Evolutionary conservation across 768 basidiomycete genomes (phyloP).

Genomic region (Sistotremastrum niveocremeum): DNA sequence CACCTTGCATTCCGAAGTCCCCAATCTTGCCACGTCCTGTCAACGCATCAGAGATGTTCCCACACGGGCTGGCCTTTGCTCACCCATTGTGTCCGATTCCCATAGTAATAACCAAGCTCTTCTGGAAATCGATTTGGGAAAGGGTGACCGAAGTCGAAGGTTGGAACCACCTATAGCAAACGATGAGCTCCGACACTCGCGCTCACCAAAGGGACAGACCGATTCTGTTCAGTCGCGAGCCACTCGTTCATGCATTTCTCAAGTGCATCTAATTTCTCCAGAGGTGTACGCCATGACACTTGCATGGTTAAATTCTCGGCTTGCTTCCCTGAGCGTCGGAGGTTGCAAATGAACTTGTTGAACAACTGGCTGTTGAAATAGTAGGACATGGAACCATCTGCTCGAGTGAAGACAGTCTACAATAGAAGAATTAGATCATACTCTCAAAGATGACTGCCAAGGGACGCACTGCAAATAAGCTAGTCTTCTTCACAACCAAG

Average conservation of each 20-base stretch:
- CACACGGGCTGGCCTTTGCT: constrained; percentile 4
- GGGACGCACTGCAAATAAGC: constrained; percentile 49
- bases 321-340: neutral
- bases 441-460: neutral
- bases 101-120: constrained; percentile 55
- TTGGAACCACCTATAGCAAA: constrained; percentile 37
- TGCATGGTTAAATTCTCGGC: constrained; percentile 55
- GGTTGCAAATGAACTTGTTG: constrained; percentile 54
- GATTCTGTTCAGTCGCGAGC: constrained; percentile 66
- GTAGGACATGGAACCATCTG: constrained; percentile 67
- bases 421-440: neutral
- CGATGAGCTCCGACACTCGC: too few species aligned
- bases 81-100: constrained; percentile 42
- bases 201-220: constrained; percentile 10
- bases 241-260: constrained; percentile 58
- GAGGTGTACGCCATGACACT: constrained; percentile 61
- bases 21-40: constrained; percentile 49
- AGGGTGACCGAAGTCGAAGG: constrained; percentile 50
- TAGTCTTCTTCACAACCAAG: constrained; percentile 68
- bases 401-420: constrained; percentile 55
- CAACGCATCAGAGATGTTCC: neutral
- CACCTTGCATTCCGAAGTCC: constrained; percentile 32
- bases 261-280: constrained; percentile 56
- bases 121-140: constrained; percentile 52
- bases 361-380: constrained; percentile 73